Base-by-base conservation (phyloP, 2,329 filamentous ascomycete species). In the Fusarium miscanthi region DNA sequence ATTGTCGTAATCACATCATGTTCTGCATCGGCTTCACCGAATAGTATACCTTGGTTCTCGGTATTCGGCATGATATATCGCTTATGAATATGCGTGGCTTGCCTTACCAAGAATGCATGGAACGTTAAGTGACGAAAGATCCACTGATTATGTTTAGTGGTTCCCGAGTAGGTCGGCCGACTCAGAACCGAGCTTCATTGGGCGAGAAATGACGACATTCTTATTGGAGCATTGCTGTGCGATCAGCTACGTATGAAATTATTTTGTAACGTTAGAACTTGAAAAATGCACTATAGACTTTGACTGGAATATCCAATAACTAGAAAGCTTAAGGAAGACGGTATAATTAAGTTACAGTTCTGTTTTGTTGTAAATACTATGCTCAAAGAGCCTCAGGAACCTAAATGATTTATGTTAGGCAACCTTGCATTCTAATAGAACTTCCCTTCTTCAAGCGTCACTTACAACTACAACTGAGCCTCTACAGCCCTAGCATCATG, bases 401-500 rank as follows among this genome's bases (percentile, higher is more conserved):
- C 31, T 60, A 66, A 43, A 45, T 14, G 40, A 8, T 60, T 43
- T 42, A 66, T 53, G 46, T 54, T 65, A 64, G 58, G 45, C 37
- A 54, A 23, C 48, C 27, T 56, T 13, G 6, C 33, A 40, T 42
- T 25, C n/a, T 23, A 35, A 14, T 42, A 31, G 21, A 51, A 59
- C 59, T 69, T 69, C n/a, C 37, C 63, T 46, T 41, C 21, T 38
- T 23, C 52, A 60, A 66, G 25, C 46, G 42, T 49, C 38, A 57
- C 33, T 43, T 31, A 31, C 31, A 54, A 19, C n/a, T n/a, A 43
- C 33, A 31, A 35, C 25, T 21, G 3, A 19, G 25, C 27, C n/a
- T 13, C 21, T n/a, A 33, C 11, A n/a, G n/a, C 25, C n/a, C 25
- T 31, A 6, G n/a, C 17, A 27, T 27, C 48, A 81, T 80, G 77